Evolutionary conservation across 257 asterid species (phyloP), one percentile per base, ranked within the genome.

Genomic region (Knoxia roxburghii): DNA sequence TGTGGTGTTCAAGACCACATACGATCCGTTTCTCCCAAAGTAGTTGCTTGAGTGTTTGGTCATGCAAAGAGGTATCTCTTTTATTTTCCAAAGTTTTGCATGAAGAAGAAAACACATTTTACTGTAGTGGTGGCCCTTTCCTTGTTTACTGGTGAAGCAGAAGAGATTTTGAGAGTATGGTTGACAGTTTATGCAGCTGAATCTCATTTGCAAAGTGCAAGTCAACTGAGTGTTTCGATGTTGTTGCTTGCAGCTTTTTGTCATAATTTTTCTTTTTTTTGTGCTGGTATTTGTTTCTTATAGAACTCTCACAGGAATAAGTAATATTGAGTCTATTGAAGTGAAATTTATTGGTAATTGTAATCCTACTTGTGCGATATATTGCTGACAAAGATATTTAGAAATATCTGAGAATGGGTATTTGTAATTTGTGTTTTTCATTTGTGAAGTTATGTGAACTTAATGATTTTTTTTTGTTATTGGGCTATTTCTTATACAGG

Each of bases 401-500:
- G 13, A 9, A 6, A 29, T 27, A 32, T 23, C 49, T 11, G 24
- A 56, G 41, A 45, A n/a, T 7, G 5, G 30, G 17, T n/a, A n/a
- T 45, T 18, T 69, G 33, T 45, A 5, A 5, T 21, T 48, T n/a
- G 3, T 64, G 14, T 12, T 23, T 26, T 39, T 18, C 32, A 11
- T 9, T 62, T 63, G 12, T 15, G 5, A 11, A 27, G 43, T 71
- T 14, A 37, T 37, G 24, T 11, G 61, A 43, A 41, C 8, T 45
- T 41, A 39, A 33, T 71, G 43, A 21, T 30, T 54, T 58, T 39
- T 20, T 45, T 3, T 3, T 65, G 63, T 27, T 50, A 56, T 59
- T 43, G 55, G 40, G 50, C 63, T 82, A 80, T 67, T 79, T 14
- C 55, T 58, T 61, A 5, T 40, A 6, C n/a, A 93, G 99, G 99